These are phyloP conservation scores for Akanthomyces muscarius DNA, from an alignment of 2,329 filamentous ascomycete genomes.

Conservation along the genomic window DNA sequence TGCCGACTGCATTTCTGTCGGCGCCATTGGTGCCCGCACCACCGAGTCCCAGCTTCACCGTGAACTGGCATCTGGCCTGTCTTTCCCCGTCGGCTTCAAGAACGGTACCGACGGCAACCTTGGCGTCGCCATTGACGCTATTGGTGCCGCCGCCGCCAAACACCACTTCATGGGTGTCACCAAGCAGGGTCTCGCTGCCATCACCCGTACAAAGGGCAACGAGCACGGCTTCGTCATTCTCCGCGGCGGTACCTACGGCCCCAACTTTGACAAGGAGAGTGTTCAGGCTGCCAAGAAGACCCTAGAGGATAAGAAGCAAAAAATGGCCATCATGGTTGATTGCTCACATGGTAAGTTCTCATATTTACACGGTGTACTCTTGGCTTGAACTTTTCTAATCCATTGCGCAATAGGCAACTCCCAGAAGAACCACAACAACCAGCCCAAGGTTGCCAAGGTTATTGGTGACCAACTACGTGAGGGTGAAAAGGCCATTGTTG, in stretches of 20 bases:
- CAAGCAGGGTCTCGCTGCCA: conserved; percentile 92
- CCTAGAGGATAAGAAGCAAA: conserved; percentile 76
- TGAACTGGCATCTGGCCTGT: conserved; percentile 89
- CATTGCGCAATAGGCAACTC: conserved; percentile 67
- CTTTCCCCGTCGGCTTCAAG: conserved; percentile 99
- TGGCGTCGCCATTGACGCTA: conserved; percentile 89
- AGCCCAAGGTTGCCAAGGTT: conserved; percentile 83
- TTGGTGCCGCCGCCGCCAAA: conserved; percentile 76
- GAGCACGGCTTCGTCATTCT: conserved; percentile 97
- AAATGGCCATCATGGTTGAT: conserved; percentile 93
- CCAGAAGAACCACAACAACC: conserved; percentile 94
- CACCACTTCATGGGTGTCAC: conserved; percentile 99
- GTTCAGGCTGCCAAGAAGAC: conserved; percentile 76
- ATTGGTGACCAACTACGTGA: conserved; percentile 81
- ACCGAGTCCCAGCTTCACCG: conserved; percentile 96
- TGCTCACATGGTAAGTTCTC: conserved; percentile 78
- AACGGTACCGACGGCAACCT: conserved; percentile 95
- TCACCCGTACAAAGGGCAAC: conserved; percentile 89
- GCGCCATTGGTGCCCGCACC: conserved; percentile 91
- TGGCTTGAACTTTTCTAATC: background rate
- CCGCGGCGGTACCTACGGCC: conserved; percentile 83
- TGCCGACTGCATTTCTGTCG: conserved; percentile 90
- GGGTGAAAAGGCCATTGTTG: conserved; percentile 84
- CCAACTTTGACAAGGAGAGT: conserved; percentile 87
- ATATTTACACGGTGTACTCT: background rate